Evolutionary conservation across 768 basidiomycete species (phyloP), one percentile per base, ranked within the genome.

Genomic region (Hericium rajendrae): DNA sequence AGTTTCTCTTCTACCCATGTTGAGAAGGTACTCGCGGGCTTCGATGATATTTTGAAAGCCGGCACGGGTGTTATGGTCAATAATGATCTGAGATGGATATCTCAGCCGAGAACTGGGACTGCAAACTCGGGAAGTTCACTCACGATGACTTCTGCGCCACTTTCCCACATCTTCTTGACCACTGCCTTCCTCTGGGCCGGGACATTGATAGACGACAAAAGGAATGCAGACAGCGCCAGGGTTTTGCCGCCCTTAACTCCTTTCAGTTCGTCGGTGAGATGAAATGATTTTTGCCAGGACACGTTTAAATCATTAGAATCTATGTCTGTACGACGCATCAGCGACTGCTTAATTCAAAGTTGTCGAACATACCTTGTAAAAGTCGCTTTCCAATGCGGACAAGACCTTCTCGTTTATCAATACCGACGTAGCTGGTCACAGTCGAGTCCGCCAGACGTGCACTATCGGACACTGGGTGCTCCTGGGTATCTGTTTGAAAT

Each of bases 131-230:
- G 48, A 32, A 24, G 40, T 16, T 52, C 51, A 57, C 73, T 61
- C 63, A 94, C 90, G 51, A 97, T 83, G 22, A 83, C 80, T 65
- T 88, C 82, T 20, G 93, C 93, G 48, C 91, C 92, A 64, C 91
- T 91, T 49, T 88, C 79, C 94, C 94, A 97, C 78, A 97, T 88
- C 64, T 90, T 83, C 65, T 85, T 83, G 26, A 94, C 76, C 48
- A 92, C 66, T 2, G 76, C 72, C 70, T 83, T 86, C 59, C 86
- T 78, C 9, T 82, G 78, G 16, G 83, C 63, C 41, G 81, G 68
- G 2, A 78, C 82, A 4, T 83, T 73, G 16, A 93, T 73, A 18
- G 88, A 80, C n/a, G 88, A 84, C 1, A 99, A 73, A 67, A 85
- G 77, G 72, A 97, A 98, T 1, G 94, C 88, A 16, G 90, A 91